Percentiles rank a stretch among this genome's conserved stretches.
Evolutionary conservation across 768 basidiomycete species (phyloP).

Genomic region (Lentinula detonsa): DNA sequence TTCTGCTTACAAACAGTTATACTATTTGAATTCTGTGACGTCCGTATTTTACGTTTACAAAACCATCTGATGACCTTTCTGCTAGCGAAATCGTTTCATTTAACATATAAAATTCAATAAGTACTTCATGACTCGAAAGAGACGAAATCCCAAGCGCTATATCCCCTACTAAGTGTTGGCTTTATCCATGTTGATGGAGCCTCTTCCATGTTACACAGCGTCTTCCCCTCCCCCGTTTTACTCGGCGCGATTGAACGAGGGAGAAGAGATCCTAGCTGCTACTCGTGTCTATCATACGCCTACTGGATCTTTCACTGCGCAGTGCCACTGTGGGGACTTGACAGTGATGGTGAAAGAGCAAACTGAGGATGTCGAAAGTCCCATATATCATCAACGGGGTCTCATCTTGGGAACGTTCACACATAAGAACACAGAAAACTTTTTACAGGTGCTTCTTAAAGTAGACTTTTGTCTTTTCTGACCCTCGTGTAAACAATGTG

Average conservation of each 20-base stretch:
- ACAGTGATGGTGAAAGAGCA: constrained; percentile 2
- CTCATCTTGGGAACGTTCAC: not conserved
- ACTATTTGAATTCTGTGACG: not conserved
- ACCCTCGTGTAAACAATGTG: not conserved
- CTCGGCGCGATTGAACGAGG: not conserved
- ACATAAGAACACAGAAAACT: not conserved
- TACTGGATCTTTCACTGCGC: not conserved
- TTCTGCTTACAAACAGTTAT: not conserved
- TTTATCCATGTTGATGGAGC: not conserved
- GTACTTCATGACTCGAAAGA: too few relatives aligned
- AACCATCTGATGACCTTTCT: not conserved
- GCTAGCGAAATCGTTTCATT: not conserved
- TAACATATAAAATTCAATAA: too few relatives aligned
- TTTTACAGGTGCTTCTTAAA: constrained; percentile 1
- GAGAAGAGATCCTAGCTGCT: not conserved
- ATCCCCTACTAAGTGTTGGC: too few relatives aligned
- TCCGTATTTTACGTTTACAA: not conserved
- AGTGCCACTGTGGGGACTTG: not conserved
- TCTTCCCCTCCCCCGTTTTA: constrained; percentile 2
- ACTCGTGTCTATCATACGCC: not conserved
- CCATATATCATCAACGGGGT: not conserved
- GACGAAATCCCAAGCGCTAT: too few relatives aligned
- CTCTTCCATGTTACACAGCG: not conserved
- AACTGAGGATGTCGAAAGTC: not conserved
- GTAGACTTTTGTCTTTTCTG: not conserved